Conservation (phyloP, 2,329 filamentous ascomycete genomes). For the Trichoderma afroharzianum region DNA sequence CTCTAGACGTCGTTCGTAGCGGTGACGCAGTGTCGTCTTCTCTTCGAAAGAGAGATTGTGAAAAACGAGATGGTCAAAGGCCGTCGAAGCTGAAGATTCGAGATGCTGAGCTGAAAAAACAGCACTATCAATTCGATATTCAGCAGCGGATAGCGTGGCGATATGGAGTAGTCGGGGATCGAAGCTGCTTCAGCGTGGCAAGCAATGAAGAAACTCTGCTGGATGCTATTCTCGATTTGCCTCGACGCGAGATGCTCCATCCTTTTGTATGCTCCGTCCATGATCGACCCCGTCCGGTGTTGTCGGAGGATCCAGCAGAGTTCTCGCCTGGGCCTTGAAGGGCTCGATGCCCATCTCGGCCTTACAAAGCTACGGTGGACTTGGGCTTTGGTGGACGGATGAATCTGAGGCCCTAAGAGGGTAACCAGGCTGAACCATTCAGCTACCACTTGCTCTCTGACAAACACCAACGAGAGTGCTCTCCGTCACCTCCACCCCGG, state of each 20-base stretch:
- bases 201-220: neutral
- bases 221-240: slow-evolving; percentile 7
- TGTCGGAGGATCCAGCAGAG: slow-evolving; percentile 15
- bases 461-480: slow-evolving; percentile 20
- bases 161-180: neutral
- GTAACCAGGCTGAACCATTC: slow-evolving; percentile 21
- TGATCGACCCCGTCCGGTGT: slow-evolving; percentile 18
- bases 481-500: slow-evolving; percentile 16
- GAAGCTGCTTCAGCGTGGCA: slow-evolving; percentile 6
- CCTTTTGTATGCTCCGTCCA: slow-evolving; percentile 17
- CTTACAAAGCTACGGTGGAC: slow-evolving; percentile 18
- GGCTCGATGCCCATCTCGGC: slow-evolving; percentile 15
- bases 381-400: neutral
- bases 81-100: neutral
- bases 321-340: slow-evolving; percentile 6
- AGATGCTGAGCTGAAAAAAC: neutral
- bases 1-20: neutral
- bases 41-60: neutral
- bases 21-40: neutral
- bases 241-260: slow-evolving; percentile 16
- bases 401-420: slow-evolving; percentile 18
- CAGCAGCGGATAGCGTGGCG: neutral
- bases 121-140: neutral
- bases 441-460: slow-evolving; percentile 21
- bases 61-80: neutral